Evolutionary conservation across 257 asterid species (phyloP).

Genomic region (Solanum clarkiae): DNA sequence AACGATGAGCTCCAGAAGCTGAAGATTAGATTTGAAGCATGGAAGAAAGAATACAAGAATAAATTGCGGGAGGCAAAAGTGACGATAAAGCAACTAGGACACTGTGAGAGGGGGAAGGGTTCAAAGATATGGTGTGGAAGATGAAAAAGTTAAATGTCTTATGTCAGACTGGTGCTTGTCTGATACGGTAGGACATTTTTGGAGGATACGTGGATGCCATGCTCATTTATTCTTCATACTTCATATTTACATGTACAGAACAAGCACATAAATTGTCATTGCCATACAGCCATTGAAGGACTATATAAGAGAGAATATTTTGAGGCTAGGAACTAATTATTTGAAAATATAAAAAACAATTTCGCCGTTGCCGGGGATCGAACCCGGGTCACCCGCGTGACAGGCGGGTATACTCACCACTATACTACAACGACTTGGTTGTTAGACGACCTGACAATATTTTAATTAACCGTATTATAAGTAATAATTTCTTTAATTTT

Average conservation of each 20-base stretch:
- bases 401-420: constrained; percentile 57
- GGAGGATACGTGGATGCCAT: neutral
- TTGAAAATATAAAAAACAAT: no score
- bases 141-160: neutral
- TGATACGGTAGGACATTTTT: no score
- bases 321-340: neutral
- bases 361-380: neutral
- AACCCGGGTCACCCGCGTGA: constrained; percentile 53
- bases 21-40: constrained; percentile 37
- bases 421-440: constrained; percentile 40
- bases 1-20: constrained; percentile 32
- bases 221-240: neutral
- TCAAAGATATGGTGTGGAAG: constrained; percentile 54
- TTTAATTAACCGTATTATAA: no score
- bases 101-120: constrained; percentile 14
- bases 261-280: neutral
- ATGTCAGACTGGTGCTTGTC: neutral
- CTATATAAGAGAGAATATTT: neutral
- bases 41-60: constrained; percentile 52
- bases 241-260: neutral
- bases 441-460: fast-evolving
- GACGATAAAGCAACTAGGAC: constrained; percentile 25
- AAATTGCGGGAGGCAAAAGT: constrained; percentile 38
- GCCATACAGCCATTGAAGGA: neutral
- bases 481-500: no score